Evolutionary conservation across 352 stramenopile genomes (phyloP), one percentile per base, ranked within the genome.

Genomic region (Globisporangium cederbergense): DNA sequence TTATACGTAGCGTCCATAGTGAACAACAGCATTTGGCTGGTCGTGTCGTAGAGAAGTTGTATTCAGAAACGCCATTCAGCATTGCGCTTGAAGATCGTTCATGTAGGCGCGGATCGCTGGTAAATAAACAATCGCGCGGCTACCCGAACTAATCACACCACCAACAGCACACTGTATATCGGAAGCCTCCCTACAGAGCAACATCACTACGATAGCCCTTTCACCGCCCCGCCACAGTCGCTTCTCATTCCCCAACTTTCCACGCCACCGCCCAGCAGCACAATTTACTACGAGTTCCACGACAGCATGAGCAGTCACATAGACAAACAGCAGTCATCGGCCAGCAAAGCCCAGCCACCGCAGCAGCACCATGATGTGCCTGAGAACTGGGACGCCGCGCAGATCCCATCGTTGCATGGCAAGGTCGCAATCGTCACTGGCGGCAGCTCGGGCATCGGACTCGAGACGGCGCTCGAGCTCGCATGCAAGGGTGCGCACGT

Each of bases 381-480:
- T 5, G 36, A 40, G 9, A 66, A 62, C 36, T 74, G 67, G 67
- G 58, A 71, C 14, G 67, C 63, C 3, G 58, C 58, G 7, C 49
- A 71, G 32, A 74, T 78, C 32, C 65, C 69, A 8, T 58, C 42
- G 10, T 46, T 74, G 3, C 36, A 63, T 1, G 62, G 60, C 36
- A 78, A 79, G 11, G 62, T 78, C 10, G 73, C 60, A 18, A 75
- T 79, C 25, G 68, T 79, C 53, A 79, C 73, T 0, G 73, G 73
- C 11, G 64, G 52, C 28, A 79, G 58, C 64, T 66, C 63, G 0
- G 73, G 73, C 30, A 71, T 78, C 28, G 71, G 71, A 0, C 62
- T 69, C 32, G 67, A 72, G 22, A 78, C 67, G 1, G 67, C 71
- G 22, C 57, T 71, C 5, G 51, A 71, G 52, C 63, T 79, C 25